Base-by-base conservation (phyloP, 2,329 filamentous ascomycete genomes). In the Hortaea werneckii region DNA sequence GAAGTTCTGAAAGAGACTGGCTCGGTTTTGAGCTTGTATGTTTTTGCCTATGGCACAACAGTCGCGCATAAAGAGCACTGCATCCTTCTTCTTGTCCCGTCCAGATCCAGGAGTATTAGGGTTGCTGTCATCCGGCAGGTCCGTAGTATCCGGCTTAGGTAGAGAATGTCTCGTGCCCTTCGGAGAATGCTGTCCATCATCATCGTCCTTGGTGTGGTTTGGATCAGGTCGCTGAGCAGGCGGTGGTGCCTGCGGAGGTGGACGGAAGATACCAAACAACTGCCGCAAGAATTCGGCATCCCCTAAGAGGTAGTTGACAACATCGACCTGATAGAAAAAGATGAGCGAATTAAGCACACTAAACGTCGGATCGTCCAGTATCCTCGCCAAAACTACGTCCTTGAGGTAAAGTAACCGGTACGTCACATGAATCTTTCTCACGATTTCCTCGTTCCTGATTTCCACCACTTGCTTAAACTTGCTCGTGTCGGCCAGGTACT, bases 291-390 rank as follows among this genome's bases (percentile, higher is more conserved):
- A 95, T 1, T 69, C 68, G 1, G 72, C 72, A 58, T 95, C 95
- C 27, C 75, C 76, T 65, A 95, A 89, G n/a, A 98, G 75, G 66
- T 96, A 87, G 60, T 90, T 86, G 42, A 98, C 84, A 61, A 98
- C 95, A 61, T 96, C 92, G 57, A 96, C 89, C 69, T 98, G 92
- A 69, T 96, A 92, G 75, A 94, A 98, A 71, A 95, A 98, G 55
- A 98, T 98, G 57, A 96, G 77, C 42, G 88, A 95, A 68, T 96
- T 98, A 53, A 98, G 80, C 27, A 96, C 89, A 26, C 87, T 94
- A 65, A 96, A 98, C 13, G 92, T 98, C 42, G 90, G 90, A 64
- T 98, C 92, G 67, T 98, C 92, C 50, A 98, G 76, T 52, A 98
- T 96, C 51, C 92, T 81, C 29, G 92, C 92, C 38, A 98, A 77